Percentiles rank a stretch among this genome's conserved stretches.
These are phyloP conservation scores for Coemansia reversa DNA, from an alignment of 192 early-diverging fungal genomes.

Conservation along the genomic window DNA sequence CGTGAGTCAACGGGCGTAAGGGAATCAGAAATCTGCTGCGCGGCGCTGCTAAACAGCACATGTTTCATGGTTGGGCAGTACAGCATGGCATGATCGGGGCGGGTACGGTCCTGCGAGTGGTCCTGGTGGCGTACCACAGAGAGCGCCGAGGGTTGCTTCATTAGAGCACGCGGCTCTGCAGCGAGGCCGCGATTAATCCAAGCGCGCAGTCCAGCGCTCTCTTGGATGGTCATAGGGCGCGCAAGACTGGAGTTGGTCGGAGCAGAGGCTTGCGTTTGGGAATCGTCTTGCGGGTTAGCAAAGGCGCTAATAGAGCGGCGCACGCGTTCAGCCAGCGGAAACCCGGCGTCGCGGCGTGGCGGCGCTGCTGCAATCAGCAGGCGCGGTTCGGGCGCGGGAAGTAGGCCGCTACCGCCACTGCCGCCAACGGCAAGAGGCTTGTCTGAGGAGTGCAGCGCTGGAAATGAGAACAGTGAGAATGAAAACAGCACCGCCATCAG, in stretches of 20 bases:
- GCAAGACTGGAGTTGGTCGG: constrained; percentile 8
- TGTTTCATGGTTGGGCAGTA: constrained; percentile 53
- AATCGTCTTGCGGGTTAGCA: constrained; percentile 27
- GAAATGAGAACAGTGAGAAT: constrained; percentile 77
- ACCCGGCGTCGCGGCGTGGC: constrained; percentile 6
- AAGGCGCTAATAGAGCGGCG: constrained; percentile 34
- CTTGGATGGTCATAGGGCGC: constrained; percentile 51
- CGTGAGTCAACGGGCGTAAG: neutral
- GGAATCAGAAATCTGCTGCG: constrained; percentile 5
- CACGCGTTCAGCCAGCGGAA: constrained; percentile 43
- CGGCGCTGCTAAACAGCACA: constrained; percentile 37
- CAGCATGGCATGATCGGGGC: constrained; percentile 44
- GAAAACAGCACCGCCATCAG: constrained; percentile 79
- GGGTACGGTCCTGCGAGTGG: neutral
- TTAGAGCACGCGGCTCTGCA: neutral
- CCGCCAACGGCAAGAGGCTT: constrained; percentile 36
- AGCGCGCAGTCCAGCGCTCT: constrained; percentile 42
- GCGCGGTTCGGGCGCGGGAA: constrained; percentile 25
- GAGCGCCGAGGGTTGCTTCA: constrained; percentile 13
- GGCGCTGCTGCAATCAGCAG: constrained; percentile 23
- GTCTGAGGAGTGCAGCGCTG: constrained; percentile 48
- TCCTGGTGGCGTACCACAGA: constrained; percentile 19
- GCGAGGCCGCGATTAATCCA: constrained; percentile 42
- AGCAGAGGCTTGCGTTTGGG: constrained; percentile 5
- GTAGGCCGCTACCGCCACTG: constrained; percentile 24